Conservation (phyloP, 192 early-diverging fungal species). For the Rhizophagus clarus region DNA sequence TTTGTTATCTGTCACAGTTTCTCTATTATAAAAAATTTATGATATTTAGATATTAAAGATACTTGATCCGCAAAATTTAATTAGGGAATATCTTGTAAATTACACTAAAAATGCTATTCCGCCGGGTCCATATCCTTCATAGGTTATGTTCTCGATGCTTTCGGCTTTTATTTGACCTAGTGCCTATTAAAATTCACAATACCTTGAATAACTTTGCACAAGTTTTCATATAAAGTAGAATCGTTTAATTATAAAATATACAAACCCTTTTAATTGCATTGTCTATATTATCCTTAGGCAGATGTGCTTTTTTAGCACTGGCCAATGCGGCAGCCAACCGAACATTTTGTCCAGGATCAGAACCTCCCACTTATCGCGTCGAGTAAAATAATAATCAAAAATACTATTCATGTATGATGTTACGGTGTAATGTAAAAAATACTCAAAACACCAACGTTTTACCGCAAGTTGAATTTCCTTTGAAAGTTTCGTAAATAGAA, state of each 20-base stretch:
- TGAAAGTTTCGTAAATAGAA: slow-evolving; percentile 57
- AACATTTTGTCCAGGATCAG: slow-evolving; percentile 59
- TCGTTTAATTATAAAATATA: neutral
- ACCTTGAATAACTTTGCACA: neutral
- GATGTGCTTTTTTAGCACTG: slow-evolving; percentile 55
- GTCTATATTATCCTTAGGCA: slow-evolving; percentile 77
- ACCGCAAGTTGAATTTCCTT: slow-evolving; percentile 65
- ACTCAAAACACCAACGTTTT: slow-evolving; percentile 44
- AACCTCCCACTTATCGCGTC: slow-evolving; percentile 47
- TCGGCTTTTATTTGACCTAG: slow-evolving; percentile 47
- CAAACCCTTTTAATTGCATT: slow-evolving; percentile 66
- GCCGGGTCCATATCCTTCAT: slow-evolving; percentile 65
- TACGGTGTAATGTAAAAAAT: neutral
- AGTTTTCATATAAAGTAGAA: neutral
- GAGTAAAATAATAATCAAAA: neutral
- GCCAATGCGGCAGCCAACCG: slow-evolving; percentile 60
- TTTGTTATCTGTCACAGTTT: slow-evolving; percentile 60
- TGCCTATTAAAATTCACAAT: slow-evolving; percentile 1
- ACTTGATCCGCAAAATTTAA: neutral
- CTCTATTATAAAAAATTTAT: slow-evolving; percentile 26
- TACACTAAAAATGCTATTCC: slow-evolving; percentile 67
- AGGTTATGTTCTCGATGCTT: slow-evolving; percentile 55
- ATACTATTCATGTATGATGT: neutral
- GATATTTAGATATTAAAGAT: neutral
- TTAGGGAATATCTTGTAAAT: neutral